These are phyloP conservation scores for Lactifluus pinguis DNA, from an alignment of 768 basidiomycete species.

Conservation along the genomic window DNA sequence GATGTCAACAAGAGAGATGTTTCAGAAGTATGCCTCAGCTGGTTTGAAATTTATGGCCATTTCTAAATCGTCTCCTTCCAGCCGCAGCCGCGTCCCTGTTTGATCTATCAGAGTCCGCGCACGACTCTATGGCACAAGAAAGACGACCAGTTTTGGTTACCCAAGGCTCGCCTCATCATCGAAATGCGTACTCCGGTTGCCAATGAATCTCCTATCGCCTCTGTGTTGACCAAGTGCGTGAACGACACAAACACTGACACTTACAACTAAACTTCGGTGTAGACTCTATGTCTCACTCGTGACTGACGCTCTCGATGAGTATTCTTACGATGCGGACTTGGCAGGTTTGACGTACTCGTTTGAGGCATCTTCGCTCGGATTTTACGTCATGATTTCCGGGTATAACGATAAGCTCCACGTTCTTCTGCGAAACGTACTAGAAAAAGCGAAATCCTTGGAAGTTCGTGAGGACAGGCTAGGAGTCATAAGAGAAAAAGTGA, in stretches of 20 bases:
- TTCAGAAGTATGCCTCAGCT: constrained; percentile 38
- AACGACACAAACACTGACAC: background rate
- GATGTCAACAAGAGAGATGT: constrained; percentile 72
- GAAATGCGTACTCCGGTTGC: constrained; percentile 62
- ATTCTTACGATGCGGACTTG: constrained; percentile 84
- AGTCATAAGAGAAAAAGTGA: constrained; percentile 79
- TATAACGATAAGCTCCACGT: constrained; percentile 89
- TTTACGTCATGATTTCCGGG: constrained; percentile 63
- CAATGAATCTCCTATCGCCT: constrained; percentile 54
- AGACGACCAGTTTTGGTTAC: constrained; percentile 94
- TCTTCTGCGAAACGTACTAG: constrained; percentile 62
- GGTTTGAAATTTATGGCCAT: background rate
- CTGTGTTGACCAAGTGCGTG: constrained; percentile 63
- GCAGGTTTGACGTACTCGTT: constrained; percentile 79
- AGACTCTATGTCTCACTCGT: constrained; percentile 82
- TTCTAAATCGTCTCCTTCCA: constrained; percentile 25
- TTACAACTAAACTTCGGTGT: background rate
- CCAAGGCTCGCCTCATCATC: constrained; percentile 72
- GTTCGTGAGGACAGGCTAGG: constrained; percentile 64
- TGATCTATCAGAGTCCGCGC: constrained; percentile 62
- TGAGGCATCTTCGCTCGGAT: constrained; percentile 49
- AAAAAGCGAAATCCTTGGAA: constrained; percentile 53
- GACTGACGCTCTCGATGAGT: constrained; percentile 82
- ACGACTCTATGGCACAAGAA: constrained; percentile 93
- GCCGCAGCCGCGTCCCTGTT: constrained; percentile 66